Evolutionary conservation across 345 rosid species (phyloP), one percentile per base, ranked within the genome.

Genomic region (Eucalyptus grandis): DNA sequence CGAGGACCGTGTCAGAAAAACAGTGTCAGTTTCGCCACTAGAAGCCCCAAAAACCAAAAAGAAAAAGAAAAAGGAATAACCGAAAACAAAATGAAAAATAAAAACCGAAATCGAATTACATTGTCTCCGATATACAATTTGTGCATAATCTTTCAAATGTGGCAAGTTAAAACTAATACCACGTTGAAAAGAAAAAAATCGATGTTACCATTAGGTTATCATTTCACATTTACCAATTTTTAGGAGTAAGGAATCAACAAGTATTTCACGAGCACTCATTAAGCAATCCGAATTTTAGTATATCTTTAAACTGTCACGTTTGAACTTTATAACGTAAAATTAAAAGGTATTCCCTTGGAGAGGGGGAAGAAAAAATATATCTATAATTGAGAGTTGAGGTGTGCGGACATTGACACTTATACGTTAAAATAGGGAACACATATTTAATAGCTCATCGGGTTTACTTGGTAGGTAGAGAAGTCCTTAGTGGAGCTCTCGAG

Each of bases 221-320:
- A 5, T 72, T 19, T 37, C 10, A 3, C 40, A 34, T 37, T 37
- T 72, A 10, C 4, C 82, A 5, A 72, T 8, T 43, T 37, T 37
- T 37, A 37, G 37, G 26, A 72, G 6, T 19, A 37, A 34, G 46
- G 47, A 77, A 37, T 37, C 47, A 11, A 37, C 0, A 1, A 69
- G 13, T 17, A 69, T 9, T 21, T 17, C 1, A 17, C 2, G 7
- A 69, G 81, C 14, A 34, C 81, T 17, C 19, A 7, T 9, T 17
- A 34, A 21, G 26, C 0, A 53, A 53, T 0, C 2, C 1, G 4
- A 1, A 21, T 8, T 5, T 53, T 8, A 8, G 1, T 53, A 53
- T 53, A 2, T 53, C 0, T 9, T 53, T 53, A 21, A 53, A 53
- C 0, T 21, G 1, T 21, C 5, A 53, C 26, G 26, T 53, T 19